Conservation (phyloP, 1,139 yeast species). For the Diutina siamensis region DNA sequence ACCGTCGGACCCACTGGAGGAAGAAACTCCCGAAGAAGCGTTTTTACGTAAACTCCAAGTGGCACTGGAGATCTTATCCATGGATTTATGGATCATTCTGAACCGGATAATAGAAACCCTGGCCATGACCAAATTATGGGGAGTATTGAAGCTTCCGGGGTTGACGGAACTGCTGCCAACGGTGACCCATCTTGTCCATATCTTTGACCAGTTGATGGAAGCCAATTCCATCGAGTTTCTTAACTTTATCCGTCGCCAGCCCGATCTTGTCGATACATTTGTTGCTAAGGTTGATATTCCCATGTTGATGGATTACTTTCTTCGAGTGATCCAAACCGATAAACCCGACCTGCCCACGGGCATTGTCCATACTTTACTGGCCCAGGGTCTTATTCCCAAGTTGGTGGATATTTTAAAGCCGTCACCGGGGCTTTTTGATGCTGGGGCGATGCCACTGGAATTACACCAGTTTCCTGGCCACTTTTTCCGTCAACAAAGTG, state of each 20-base stretch:
- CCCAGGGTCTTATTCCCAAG: conserved; percentile 41
- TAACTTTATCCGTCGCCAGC: conserved; percentile 42
- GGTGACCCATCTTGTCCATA: conserved; percentile 29
- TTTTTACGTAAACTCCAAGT: conserved; percentile 30
- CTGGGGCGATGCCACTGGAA: not conserved
- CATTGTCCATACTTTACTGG: conserved; percentile 39
- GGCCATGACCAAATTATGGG: conserved; percentile 33
- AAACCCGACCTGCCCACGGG: conserved; percentile 57
- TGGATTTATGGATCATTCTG: conserved; percentile 34
- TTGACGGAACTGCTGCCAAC: conserved; percentile 29
- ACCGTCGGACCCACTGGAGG: not conserved
- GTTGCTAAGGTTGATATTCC: conserved; percentile 46
- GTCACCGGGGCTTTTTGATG: conserved; percentile 20
- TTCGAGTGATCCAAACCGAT: conserved; percentile 53
- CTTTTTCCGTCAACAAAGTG: conserved; percentile 77
- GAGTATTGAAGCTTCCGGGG: conserved; percentile 25
- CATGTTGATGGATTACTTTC: conserved; percentile 42
- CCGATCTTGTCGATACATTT: conserved; percentile 41
- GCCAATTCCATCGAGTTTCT: conserved; percentile 36
- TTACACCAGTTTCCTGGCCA: conserved; percentile 7
- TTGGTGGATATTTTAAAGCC: conserved; percentile 40
- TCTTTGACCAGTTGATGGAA: conserved; percentile 36
- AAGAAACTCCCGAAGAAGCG: conserved; percentile 24
- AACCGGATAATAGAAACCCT: conserved; percentile 33
- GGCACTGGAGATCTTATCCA: conserved; percentile 31